Percentiles rank a stretch among this genome's conserved stretches.
These are phyloP conservation scores for Aquilaria agallochum DNA, from an alignment of 441 rosid genomes.

Conservation along the genomic window DNA sequence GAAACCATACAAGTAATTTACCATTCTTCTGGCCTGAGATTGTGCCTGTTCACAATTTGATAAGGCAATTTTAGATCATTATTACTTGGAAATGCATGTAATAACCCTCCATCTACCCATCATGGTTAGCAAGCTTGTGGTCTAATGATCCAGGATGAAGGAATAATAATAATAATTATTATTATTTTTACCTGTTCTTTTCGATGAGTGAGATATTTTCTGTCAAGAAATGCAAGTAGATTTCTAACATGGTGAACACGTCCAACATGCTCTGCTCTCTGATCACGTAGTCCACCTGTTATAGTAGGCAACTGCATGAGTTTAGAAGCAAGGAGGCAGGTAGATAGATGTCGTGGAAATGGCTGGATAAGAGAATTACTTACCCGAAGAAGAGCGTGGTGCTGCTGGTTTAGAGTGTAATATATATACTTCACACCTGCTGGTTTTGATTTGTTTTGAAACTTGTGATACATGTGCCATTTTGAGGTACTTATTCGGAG, in stretches of 20 bases:
- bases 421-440: too few species aligned
- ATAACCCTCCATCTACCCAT: too few species aligned
- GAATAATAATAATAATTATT: neutral
- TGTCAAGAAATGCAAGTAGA: slow-evolving; percentile 36
- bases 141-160: too few species aligned
- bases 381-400: slow-evolving; percentile 51
- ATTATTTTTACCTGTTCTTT: slow-evolving; percentile 26
- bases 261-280: slow-evolving; percentile 46
- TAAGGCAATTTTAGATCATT: neutral
- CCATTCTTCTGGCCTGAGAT: too few species aligned
- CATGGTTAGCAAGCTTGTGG: too few species aligned
- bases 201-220: slow-evolving; percentile 36
- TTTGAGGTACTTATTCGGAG: too few species aligned
- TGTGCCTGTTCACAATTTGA: slow-evolving; percentile 10
- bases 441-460: too few species aligned
- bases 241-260: slow-evolving; percentile 39
- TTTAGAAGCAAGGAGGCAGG: neutral
- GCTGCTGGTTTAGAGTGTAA: slow-evolving; percentile 20
- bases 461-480: too few species aligned
- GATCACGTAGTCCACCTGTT: slow-evolving; percentile 48
- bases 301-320: neutral
- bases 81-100: neutral
- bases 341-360: neutral
- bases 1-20: slow-evolving; percentile 77
- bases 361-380: neutral